These are phyloP conservation scores for Penicillium sumatraense DNA, from an alignment of 2,329 filamentous ascomycete genomes.

Conservation along the genomic window DNA sequence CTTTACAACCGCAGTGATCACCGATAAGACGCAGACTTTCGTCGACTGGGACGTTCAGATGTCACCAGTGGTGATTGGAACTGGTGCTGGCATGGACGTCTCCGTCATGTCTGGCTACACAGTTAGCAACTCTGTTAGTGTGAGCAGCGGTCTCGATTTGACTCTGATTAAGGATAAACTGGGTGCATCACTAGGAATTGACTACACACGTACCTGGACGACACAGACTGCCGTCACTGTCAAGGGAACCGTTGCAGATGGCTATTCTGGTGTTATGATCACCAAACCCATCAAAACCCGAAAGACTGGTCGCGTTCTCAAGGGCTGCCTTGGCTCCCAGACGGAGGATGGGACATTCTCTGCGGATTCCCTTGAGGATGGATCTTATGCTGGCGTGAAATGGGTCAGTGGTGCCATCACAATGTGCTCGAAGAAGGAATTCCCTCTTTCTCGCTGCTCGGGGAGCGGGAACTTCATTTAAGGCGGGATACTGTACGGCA, in stretches of 20 bases:
- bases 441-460: conserved; percentile 5
- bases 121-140: conserved; percentile 1
- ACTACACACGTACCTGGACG: conserved; percentile 7
- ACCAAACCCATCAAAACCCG: conserved; percentile 11
- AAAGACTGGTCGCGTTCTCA: conserved; percentile 3
- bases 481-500: neutral
- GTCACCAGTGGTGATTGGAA: conserved; percentile 9
- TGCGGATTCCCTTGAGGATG: conserved; percentile 8
- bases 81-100: conserved; percentile 4
- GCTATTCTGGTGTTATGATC: conserved; percentile 9
- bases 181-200: neutral
- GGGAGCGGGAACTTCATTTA: conserved; percentile 8
- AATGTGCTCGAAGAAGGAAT: conserved; percentile 9
- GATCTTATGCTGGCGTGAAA: conserved; percentile 6
- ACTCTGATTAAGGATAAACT: conserved; percentile 7
- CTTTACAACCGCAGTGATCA: conserved; percentile 1
- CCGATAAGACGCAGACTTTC: conserved; percentile 6
- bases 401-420: conserved; percentile 9
- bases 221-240: conserved; percentile 9
- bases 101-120: conserved; percentile 8
- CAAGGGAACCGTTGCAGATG: conserved; percentile 7
- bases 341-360: conserved; percentile 5
- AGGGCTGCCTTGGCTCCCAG: conserved; percentile 8
- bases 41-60: conserved; percentile 12
- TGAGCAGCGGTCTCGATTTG: neutral